Base-by-base conservation (phyloP, 352 stramenopile species). In the Elongisporangium prolatum region DNA sequence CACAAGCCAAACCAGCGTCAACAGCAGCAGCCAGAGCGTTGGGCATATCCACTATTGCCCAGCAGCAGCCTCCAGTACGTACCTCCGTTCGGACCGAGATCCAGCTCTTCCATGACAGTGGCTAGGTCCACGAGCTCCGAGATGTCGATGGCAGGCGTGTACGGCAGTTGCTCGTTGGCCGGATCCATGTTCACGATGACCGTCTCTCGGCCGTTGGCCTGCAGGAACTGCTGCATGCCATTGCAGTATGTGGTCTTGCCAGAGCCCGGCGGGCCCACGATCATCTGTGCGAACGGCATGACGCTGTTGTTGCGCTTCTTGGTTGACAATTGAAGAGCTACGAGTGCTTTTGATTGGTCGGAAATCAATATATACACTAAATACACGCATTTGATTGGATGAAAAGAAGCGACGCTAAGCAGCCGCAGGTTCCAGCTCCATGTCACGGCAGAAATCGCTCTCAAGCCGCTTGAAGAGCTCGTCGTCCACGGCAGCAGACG, bases 211-310 rank as follows among this genome's bases (percentile, higher is more conserved):
- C 70, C 62, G 50, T 86, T 86, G 17, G 75, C 77, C 52, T 78
- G 60, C 44, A 97, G 65, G 63, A 96, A 97, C 69, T 99, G 80
- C 80, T 99, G 91, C 79, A 99, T 98, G 40, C 90, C 92, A 65
- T 98, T 97, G 79, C 96, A 99, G 75, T 99, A 99, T 38, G 97
- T 99, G 18, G 94, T 98, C 77, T 99, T 99, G 54, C 97, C 97
- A 3, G 86, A 96, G 54, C 83, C 84, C 61, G 83, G 83, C 55
- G 83, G 83, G 1, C 83, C 83, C 37, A 90, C 65, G 63, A 92
- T 74, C 58, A 90, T 76, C 64, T 92, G 83, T 59, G 73, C 83
- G 64, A 88, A 92, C 63, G 83, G 80, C 83, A 92, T 90, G 21
- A 51, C 11, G n/a, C 20, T 63, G 10, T 17, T 28, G 21, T 21